phyloP scores from a whole-genome alignment of 768 basidiomycete genomes.

The Lepiota venenata region DNA sequence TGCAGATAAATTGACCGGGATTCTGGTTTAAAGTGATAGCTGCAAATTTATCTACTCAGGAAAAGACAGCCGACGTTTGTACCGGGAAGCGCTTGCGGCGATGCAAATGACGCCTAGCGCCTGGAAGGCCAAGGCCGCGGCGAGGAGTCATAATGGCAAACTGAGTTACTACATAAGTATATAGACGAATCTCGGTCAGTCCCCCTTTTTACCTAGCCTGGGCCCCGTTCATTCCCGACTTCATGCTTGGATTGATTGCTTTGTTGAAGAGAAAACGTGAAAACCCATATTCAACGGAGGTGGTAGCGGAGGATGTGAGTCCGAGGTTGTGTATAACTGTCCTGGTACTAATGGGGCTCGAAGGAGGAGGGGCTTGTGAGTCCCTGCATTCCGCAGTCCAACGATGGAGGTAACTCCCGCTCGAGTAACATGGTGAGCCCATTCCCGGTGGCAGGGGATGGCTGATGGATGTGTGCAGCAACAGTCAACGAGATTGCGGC shows the following conservation, averaged over 20 bases:
- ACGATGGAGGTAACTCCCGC: background rate
- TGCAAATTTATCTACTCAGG: too few relatives aligned
- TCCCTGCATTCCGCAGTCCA: background rate
- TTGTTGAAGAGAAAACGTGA: background rate
- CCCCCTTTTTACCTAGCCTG: background rate
- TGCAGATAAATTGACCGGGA: too few relatives aligned
- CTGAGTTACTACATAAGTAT: background rate
- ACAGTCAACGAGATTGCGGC: too few relatives aligned
- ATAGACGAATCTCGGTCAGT: background rate
- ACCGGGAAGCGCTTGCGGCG: background rate
- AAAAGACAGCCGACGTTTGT: too few relatives aligned
- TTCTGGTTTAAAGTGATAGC: too few relatives aligned
- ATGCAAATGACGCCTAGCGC: constrained; percentile 2
- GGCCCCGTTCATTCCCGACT: background rate
- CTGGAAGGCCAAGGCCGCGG: background rate
- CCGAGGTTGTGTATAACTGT: background rate
- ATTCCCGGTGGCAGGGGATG: too few relatives aligned
- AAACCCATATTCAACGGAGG: background rate
- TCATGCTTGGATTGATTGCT: constrained; percentile 1
- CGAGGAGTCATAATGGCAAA: constrained; percentile 11
- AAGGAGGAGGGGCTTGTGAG: constrained; percentile 7
- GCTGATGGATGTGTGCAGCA: background rate
- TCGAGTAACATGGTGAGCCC: too few relatives aligned
- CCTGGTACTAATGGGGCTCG: background rate
- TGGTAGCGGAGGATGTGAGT: constrained; percentile 1